Evolutionary conservation across 2,329 filamentous ascomycete species (phyloP).

Genomic region (Zarea fungicola): DNA sequence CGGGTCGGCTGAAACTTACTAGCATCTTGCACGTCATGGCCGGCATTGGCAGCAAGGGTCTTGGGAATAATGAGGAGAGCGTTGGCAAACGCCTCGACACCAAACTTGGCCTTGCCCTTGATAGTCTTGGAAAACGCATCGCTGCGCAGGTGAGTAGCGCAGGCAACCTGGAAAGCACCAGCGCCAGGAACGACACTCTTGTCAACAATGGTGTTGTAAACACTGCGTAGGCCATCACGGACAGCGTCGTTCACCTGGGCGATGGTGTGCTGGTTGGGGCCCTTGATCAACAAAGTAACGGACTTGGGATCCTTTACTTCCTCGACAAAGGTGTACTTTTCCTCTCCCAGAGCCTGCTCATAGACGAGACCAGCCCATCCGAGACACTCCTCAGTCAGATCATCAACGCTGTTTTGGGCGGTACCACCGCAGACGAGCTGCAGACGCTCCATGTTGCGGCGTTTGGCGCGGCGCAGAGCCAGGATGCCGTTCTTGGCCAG

Average conservation of each 20-base stretch:
- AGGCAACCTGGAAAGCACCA: slow-evolving; percentile 94
- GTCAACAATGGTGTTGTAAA: slow-evolving; percentile 99
- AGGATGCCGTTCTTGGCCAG: slow-evolving; percentile 97
- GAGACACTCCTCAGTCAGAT: slow-evolving; percentile 78
- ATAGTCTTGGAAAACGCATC: slow-evolving; percentile 83
- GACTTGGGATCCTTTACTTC: slow-evolving; percentile 99
- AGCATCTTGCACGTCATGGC: slow-evolving; percentile 94
- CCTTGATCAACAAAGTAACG: slow-evolving; percentile 95
- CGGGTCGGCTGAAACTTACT: slow-evolving; percentile 49
- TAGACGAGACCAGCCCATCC: slow-evolving; percentile 97
- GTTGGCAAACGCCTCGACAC: slow-evolving; percentile 91
- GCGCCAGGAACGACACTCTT: slow-evolving; percentile 89
- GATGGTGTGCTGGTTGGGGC: slow-evolving; percentile 94
- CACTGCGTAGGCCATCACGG: slow-evolving; percentile 86
- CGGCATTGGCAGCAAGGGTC: slow-evolving; percentile 91
- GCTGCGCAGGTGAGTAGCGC: slow-evolving; percentile 78
- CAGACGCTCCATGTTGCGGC: slow-evolving; percentile 97
- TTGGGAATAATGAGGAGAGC: slow-evolving; percentile 94
- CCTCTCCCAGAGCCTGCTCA: slow-evolving; percentile 94
- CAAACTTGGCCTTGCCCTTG: slow-evolving; percentile 97
- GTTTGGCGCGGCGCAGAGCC: slow-evolving; percentile 88
- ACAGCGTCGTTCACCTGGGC: slow-evolving; percentile 95
- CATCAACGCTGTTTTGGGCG: slow-evolving; percentile 94
- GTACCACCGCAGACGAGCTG: slow-evolving; percentile 89
- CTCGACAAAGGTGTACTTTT: slow-evolving; percentile 98